phyloP scores from a whole-genome alignment of 2,329 filamentous ascomycete species.

The Thielaviopsis ethacetica region DNA sequence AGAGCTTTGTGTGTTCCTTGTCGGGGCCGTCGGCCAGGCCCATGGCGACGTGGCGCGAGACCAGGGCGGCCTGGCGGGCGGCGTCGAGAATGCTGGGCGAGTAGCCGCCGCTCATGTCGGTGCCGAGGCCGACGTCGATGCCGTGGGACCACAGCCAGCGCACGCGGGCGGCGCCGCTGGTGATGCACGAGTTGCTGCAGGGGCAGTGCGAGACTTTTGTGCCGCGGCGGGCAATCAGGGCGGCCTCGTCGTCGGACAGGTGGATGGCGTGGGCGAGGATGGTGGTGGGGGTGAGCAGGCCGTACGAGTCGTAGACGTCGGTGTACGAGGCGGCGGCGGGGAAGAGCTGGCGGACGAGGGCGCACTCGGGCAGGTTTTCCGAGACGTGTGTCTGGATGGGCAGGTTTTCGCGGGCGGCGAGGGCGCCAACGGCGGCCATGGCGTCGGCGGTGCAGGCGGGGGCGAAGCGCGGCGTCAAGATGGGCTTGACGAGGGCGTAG shows the following conservation, averaged over 20 bases:
- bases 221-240: conserved; percentile 41
- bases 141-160: conserved; percentile 57
- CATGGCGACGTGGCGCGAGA: conserved; percentile 57
- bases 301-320: conserved; percentile 58
- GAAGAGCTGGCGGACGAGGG: conserved; percentile 54
- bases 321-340: conserved; percentile 50
- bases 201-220: conserved; percentile 74
- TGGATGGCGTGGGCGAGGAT: conserved; percentile 80
- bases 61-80: conserved; percentile 65
- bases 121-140: conserved; percentile 70
- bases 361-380: conserved; percentile 62
- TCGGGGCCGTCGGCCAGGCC: conserved; percentile 19
- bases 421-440: conserved; percentile 45
- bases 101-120: conserved; percentile 82
- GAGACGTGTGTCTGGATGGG: conserved; percentile 81
- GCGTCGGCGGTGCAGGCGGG: conserved; percentile 42
- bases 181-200: conserved; percentile 67
- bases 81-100: conserved; percentile 66
- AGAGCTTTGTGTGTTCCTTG: conserved; percentile 45
- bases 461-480: conserved; percentile 62
- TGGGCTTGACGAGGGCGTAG: conserved; percentile 51
- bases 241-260: conserved; percentile 48
- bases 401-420: conserved; percentile 46
- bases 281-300: conserved; percentile 54
- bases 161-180: conserved; percentile 62